Base-by-base conservation (phyloP, 2,329 filamentous ascomycete genomes). In the Elsinoe batatas region DNA sequence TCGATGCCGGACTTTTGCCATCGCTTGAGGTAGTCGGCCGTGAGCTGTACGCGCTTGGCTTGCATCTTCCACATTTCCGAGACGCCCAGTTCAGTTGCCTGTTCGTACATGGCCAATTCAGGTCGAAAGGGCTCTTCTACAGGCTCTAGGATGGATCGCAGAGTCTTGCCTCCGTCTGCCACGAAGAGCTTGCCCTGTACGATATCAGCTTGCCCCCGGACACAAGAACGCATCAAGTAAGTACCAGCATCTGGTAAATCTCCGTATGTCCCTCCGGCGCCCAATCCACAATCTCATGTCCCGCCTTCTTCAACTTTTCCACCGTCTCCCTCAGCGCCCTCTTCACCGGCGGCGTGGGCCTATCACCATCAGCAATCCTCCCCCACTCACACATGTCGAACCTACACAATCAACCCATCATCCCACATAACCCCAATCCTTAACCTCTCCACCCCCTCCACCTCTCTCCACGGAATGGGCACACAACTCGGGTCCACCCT, bases 371-470 rank as follows among this genome's bases (percentile, higher is more conserved):
- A 22, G 44, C n/a, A 15, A 2, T 40, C 12, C 13, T 3, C 35
- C 17, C 32, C 36, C 20, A 15, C 7, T 13, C 20, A 4, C 5
- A 11, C 36, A n/a, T 26, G 3, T 2, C n/a, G 13, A n/a, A 44
- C 57, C 50, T 53, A 60, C 58, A 56, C 75, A 0, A 84, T 79
- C 10, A 84, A 72, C 0, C 76, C 79, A 57, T 85, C 81, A 65
- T 80, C 74, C 72, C 77, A 76, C 44, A 83, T 68, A 1, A 83
- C 73, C 0, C 76, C 84, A n/a, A 87, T 72, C 61, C 78, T 82
- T 5, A 85, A 67, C 58, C 77, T 81, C 57, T 68, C 68, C 3
- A 65, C 59, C 54, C 70, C 35, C 56, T 74, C 69, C 51, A 77
- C 61, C 1, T 63, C 40, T 15, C 75, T 67, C 79, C 79, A 82